Evolutionary conservation across 108 stramenopile species (phyloP).

Genomic region (Cyclotella atomus): DNA sequence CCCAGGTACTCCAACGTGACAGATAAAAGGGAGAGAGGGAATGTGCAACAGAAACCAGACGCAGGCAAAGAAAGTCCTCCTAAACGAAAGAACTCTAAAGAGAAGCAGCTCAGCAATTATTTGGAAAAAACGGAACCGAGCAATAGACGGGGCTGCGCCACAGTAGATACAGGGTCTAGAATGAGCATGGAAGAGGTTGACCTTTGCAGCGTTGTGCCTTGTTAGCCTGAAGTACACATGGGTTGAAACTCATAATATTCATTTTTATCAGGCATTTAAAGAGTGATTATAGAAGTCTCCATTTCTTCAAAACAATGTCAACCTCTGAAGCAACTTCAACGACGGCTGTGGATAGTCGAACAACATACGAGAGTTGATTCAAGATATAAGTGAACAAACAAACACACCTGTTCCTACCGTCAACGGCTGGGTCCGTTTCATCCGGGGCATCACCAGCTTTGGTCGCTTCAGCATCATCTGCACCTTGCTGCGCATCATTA

Average conservation of each 20-base stretch:
- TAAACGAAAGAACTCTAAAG: too few species aligned
- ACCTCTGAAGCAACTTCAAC: slow-evolving; percentile 69
- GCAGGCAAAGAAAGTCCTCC: neutral
- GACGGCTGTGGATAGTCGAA: slow-evolving; percentile 3
- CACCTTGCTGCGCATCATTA: neutral
- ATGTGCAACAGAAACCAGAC: neutral
- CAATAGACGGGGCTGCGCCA: too few species aligned
- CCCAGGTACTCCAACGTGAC: too few species aligned
- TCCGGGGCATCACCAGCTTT: slow-evolving; percentile 61
- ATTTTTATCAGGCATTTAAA: too few species aligned
- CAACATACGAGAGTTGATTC: neutral
- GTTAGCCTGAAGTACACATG: too few species aligned
- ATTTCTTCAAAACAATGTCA: neutral
- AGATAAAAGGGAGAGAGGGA: too few species aligned
- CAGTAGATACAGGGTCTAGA: neutral
- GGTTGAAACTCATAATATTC: too few species aligned
- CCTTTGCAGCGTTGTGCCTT: too few species aligned
- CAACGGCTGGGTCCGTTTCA: slow-evolving; percentile 69
- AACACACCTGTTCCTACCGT: slow-evolving; percentile 12
- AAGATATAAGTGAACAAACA: neutral
- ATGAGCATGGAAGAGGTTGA: neutral
- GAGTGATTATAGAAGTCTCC: neutral
- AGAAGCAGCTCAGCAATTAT: neutral
- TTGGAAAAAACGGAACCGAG: too few species aligned
- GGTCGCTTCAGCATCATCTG: slow-evolving; percentile 50